Percentiles rank a stretch among this genome's conserved stretches.
Evolutionary conservation across 2,329 filamentous ascomycete genomes (phyloP).

Genomic region (Parascedosporium putredinis): DNA sequence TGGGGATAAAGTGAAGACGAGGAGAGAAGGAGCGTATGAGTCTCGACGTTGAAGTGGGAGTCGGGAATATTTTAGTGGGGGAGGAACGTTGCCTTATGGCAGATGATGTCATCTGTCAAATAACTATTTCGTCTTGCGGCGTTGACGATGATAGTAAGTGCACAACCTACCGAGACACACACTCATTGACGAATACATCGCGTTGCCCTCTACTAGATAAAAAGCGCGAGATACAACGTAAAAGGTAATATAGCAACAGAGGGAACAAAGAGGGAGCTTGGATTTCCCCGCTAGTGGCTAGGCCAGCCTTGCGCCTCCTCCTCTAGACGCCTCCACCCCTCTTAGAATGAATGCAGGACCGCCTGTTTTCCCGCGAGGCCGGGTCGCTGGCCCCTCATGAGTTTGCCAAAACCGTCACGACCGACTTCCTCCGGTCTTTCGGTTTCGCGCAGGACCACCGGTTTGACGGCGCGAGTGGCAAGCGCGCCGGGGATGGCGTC

Average conservation of each 20-base stretch:
- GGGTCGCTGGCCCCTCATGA: slow-evolving; percentile 54
- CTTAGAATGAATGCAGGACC: slow-evolving; percentile 50
- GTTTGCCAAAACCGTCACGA: slow-evolving; percentile 56
- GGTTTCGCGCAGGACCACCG: slow-evolving; percentile 55
- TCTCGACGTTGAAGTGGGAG: neutral
- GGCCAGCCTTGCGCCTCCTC: no score
- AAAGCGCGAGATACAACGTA: no score
- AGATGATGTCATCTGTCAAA: slow-evolving; percentile 5
- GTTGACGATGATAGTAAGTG: no score
- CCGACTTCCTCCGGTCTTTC: slow-evolving; percentile 58
- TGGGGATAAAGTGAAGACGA: no score
- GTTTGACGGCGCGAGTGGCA: slow-evolving; percentile 48
- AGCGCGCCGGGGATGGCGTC: slow-evolving; percentile 6
- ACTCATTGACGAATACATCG: no score
- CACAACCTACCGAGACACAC: no score
- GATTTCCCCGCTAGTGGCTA: no score
- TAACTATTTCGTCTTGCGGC: no score
- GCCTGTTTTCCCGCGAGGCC: slow-evolving; percentile 64
- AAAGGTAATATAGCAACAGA: no score
- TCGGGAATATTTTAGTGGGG: neutral
- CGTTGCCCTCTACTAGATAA: no score
- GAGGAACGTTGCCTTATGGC: neutral
- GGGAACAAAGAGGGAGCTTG: no score
- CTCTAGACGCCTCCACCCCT: no score
- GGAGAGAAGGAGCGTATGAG: neutral